Base-by-base conservation (phyloP, 495 filamentous ascomycete genomes). In the Monascus purpureus region DNA sequence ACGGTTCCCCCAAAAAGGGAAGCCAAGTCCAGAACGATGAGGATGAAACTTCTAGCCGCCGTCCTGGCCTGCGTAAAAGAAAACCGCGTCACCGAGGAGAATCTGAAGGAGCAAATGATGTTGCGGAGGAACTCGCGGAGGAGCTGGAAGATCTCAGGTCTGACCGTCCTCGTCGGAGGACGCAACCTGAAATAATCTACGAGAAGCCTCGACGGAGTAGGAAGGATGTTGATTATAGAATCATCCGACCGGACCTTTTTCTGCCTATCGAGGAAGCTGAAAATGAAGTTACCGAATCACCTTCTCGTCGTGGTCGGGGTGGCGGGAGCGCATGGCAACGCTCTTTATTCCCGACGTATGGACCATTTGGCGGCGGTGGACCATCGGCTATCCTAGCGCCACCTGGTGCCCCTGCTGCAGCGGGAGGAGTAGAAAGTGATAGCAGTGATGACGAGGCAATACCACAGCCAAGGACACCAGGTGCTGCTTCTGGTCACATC, bases 371-470 rank as follows among this genome's bases (percentile, higher is more conserved):
- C 40, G 90, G 90, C 29, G 74, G 73, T 29, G 80, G 82, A 6
- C 63, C 70, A 28, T 61, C 73, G 13, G 68, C 86, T 6, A 65
- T 92, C 13, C 70, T 92, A 43, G 81, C 72, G 33, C 79, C 77
- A 4, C 78, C 80, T n/a, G 82, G 75, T 47, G 82, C 77, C 18
- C 72, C 72, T 40, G 48, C 43, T 33, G 77, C 83, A 6, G 69
- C 72, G 28, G 84, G 77, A 16, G 81, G 81, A 38, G 80, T 73
- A 7, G 87, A 96, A 42, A 93, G 86, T 13, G 90, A 97, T 47
- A 95, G 85, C 50, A 96, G 92, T 46, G 90, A 97, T 40, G 92
- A 97, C 39, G 90, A 97, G 46, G 65, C 61, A 39, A 68, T 69
- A 37, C 56, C 53, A 11, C 67, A 70, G 18, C 38, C 55, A 7